phyloP scores from a whole-genome alignment of 1,284 basidiomycete genomes.

The Vanrija pseudolonga region DNA sequence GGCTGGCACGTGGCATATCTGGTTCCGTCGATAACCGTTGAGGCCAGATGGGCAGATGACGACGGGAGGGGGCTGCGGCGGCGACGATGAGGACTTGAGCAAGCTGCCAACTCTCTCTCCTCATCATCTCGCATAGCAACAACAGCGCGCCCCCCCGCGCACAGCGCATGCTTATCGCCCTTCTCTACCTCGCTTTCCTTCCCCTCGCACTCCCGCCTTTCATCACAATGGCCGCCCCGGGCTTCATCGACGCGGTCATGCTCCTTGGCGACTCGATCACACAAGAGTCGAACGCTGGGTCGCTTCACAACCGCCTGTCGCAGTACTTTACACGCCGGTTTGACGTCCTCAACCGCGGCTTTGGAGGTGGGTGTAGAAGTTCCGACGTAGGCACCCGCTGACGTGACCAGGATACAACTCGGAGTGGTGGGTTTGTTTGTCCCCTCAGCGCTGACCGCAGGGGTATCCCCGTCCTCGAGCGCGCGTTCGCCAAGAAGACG shows the following conservation, averaged over 20 bases:
- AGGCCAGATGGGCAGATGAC: not conserved
- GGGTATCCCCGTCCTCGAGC: slow-evolving; percentile 71
- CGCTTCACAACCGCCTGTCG: slow-evolving; percentile 31
- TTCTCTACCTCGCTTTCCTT: not conserved
- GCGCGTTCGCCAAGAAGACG: slow-evolving; percentile 60
- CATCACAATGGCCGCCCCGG: slow-evolving; percentile 34
- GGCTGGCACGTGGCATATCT: no score
- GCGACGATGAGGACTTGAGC: no score
- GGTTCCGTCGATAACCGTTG: no score
- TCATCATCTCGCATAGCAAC: no score
- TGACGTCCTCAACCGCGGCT: slow-evolving; percentile 77
- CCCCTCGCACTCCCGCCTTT: not conserved
- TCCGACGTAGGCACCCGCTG: not conserved
- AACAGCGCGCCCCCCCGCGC: no score
- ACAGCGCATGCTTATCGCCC: no score
- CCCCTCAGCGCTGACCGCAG: slow-evolving; percentile 20
- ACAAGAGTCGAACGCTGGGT: not conserved
- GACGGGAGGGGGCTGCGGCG: no score
- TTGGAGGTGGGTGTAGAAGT: slow-evolving; percentile 30
- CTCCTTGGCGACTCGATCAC: slow-evolving; percentile 45
- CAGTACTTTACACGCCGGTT: slow-evolving; percentile 69
- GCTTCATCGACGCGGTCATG: slow-evolving; percentile 40
- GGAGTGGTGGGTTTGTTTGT: slow-evolving; percentile 54
- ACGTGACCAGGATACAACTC: slow-evolving; percentile 66
- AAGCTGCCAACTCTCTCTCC: no score